Conservation (phyloP, 441 rosid species). For the Geranium incanum region DNA sequence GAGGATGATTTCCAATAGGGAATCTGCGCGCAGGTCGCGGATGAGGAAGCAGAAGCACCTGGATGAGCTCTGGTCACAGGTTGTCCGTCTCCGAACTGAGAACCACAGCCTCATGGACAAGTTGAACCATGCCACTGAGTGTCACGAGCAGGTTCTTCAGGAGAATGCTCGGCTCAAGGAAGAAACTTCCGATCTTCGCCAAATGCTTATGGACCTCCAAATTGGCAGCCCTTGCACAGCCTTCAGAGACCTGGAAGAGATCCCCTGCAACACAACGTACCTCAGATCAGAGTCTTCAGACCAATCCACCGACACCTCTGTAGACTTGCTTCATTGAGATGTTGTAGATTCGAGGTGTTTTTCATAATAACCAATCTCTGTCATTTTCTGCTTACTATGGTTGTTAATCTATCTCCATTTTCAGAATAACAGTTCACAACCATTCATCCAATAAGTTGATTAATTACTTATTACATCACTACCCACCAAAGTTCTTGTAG, state of each 20-base stretch:
- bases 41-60: conserved; percentile 74
- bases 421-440: conserved; percentile 24
- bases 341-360: conserved; percentile 10
- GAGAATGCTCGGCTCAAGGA: conserved; percentile 75
- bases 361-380: conserved; percentile 14
- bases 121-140: conserved; percentile 54
- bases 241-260: conserved; percentile 38
- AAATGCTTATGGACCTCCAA: conserved; percentile 44
- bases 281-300: conserved; percentile 40
- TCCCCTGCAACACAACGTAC: conserved; percentile 38
- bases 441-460: conserved; percentile 7
- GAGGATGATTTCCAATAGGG: conserved; percentile 69
- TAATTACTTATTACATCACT: conserved; percentile 2
- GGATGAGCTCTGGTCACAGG: conserved; percentile 73
- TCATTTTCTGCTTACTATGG: conserved; percentile 15
- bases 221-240: conserved; percentile 42
- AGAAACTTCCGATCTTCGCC: conserved; percentile 70
- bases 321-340: conserved; percentile 36
- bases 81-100: conserved; percentile 50
- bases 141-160: conserved; percentile 48
- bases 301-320: conserved; percentile 36
- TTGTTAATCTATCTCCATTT: conserved; percentile 20
- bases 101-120: conserved; percentile 53
- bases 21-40: conserved; percentile 69
- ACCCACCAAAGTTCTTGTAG: background rate